phyloP scores from a whole-genome alignment of 2,329 filamentous ascomycete species.

The Rutstroemia sp. region DNA sequence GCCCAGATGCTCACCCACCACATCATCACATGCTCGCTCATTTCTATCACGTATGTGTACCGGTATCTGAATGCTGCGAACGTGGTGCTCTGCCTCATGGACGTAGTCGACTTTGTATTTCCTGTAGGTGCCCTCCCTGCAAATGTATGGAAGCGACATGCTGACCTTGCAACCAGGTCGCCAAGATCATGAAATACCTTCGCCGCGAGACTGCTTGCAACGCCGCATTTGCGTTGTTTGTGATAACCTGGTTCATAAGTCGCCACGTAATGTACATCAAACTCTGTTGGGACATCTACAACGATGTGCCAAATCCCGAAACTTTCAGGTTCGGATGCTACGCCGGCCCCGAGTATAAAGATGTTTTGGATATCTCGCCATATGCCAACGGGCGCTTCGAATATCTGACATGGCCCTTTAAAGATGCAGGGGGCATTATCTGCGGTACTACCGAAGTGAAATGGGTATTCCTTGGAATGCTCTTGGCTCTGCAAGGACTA shows the following conservation, averaged over 20 bases:
- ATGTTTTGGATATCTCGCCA: not conserved
- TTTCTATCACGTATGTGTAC: not conserved
- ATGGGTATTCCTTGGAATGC: not conserved
- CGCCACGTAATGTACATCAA: not conserved
- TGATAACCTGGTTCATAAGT: not conserved
- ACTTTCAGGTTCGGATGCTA: not conserved
- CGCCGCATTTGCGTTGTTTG: not conserved
- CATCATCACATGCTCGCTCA: not conserved
- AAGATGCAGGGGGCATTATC: not conserved
- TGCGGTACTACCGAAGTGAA: not conserved
- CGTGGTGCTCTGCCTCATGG: not conserved
- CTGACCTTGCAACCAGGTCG: not conserved
- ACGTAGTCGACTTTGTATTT: not conserved
- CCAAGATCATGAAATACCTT: not conserved
- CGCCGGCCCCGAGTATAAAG: not conserved
- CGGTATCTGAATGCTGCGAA: not conserved
- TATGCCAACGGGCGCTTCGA: not conserved
- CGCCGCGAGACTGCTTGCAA: not conserved
- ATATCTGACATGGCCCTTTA: not conserved
- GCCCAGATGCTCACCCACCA: not conserved
- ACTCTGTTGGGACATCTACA: not conserved
- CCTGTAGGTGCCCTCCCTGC: not conserved
- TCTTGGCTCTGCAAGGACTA: not conserved
- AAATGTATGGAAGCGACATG: not conserved
- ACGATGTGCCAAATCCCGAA: not conserved